Evolutionary conservation across 2,329 filamentous ascomycete genomes (phyloP), one percentile per base, ranked within the genome.

Genomic region (Aspergillus neotritici): DNA sequence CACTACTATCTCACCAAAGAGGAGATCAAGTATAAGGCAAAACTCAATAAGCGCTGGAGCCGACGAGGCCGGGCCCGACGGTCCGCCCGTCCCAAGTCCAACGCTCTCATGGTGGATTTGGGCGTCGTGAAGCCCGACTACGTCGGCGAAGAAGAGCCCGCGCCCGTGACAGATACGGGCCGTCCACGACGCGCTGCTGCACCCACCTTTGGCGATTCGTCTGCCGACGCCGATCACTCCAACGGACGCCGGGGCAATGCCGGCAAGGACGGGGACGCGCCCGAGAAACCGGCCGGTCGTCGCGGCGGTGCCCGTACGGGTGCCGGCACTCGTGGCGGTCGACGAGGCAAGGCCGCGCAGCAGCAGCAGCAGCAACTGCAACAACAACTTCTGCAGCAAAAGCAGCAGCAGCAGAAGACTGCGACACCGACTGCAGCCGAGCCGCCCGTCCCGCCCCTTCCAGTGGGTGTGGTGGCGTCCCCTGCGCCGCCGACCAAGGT

Each of bases 1-100:
- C 72, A 75, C 50, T 75, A 75, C 49, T 75, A 75, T 49, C 56
- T 72, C 42, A 75, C 72, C 4, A 75, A 75, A 50, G 65, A 68
- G 44, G 66, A 71, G 35, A 69, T 69, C 41, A 72, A 71, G 37
- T 75, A 75, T 56, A 75, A 74, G 51, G 70, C 71, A 11, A 70
- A 72, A 40, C 62, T 72, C 43, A 68, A 69, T 50, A 71, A 71
- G 51, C 63, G 67, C 40, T 70, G 68, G 62, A 67, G 66, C 44
- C 65, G 68, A 21, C 66, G 66, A 35, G 65, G 66, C 15, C 62
- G 67, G 33, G 63, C 65, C 10, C 59, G 58, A 34, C 62, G 60
- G 48, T 62, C 63, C 16, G 54, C 59, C 15, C 65, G 68, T 31
- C 68, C 69, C 5, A 72, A 70, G 52, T 72, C 72, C 1, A 72